These are phyloP conservation scores for Linderina pennispora DNA, from an alignment of 192 early-diverging fungal species.

Conservation along the genomic window DNA sequence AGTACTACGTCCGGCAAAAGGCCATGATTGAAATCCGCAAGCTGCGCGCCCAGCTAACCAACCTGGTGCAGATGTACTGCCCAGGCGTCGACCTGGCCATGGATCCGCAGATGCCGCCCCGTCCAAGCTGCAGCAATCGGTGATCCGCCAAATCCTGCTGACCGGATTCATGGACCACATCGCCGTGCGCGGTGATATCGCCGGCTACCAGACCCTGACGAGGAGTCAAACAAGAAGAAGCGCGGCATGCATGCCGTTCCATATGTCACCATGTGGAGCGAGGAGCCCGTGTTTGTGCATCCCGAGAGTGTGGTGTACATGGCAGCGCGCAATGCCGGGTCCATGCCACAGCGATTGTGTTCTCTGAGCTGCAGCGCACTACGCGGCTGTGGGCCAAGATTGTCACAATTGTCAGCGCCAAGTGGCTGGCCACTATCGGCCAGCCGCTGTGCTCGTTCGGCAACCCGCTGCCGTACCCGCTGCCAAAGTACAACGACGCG, in stretches of 20 bases:
- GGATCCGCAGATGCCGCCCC: slow-evolving; percentile 66
- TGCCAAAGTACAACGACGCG: slow-evolving; percentile 64
- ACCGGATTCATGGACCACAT: slow-evolving; percentile 90
- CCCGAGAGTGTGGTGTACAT: slow-evolving; percentile 59
- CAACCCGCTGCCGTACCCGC: slow-evolving; percentile 70
- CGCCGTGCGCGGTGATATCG: slow-evolving; percentile 79
- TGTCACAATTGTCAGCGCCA: slow-evolving; percentile 66
- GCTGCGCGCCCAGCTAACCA: slow-evolving; percentile 69
- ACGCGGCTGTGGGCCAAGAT: slow-evolving; percentile 63
- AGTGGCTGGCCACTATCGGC: slow-evolving; percentile 78
- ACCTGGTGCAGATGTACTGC: slow-evolving; percentile 59
- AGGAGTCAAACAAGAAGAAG: slow-evolving; percentile 45
- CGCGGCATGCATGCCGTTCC: slow-evolving; percentile 44
- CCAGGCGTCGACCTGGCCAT: slow-evolving; percentile 52
- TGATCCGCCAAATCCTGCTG: slow-evolving; percentile 81
- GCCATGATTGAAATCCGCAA: slow-evolving; percentile 76
- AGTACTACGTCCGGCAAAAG: slow-evolving; percentile 82
- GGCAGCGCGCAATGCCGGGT: slow-evolving; percentile 28
- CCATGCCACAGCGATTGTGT: slow-evolving; percentile 69
- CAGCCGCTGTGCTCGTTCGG: slow-evolving; percentile 65
- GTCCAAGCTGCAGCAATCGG: slow-evolving; percentile 56
- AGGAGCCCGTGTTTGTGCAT: slow-evolving; percentile 72
- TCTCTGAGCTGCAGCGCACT: slow-evolving; percentile 61
- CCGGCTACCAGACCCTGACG: slow-evolving; percentile 44
- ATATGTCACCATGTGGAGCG: slow-evolving; percentile 68